These are phyloP conservation scores for Trichoderma asperelloides DNA, from an alignment of 495 filamentous ascomycete species.

Conservation along the genomic window DNA sequence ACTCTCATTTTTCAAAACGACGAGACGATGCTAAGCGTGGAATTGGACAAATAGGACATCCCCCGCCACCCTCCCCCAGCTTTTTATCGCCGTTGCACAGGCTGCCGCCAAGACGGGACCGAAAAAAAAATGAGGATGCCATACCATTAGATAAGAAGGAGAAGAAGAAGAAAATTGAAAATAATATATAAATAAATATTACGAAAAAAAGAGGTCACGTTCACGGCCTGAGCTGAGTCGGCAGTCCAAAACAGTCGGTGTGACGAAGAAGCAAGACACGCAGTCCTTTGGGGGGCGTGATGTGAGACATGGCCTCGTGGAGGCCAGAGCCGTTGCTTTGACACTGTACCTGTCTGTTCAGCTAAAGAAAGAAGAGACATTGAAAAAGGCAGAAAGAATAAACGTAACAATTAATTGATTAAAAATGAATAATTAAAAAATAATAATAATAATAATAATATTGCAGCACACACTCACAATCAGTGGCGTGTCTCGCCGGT, in stretches of 20 bases:
- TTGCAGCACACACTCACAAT: too few species aligned
- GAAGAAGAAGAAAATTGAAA: neutral
- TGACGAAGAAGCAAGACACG: neutral
- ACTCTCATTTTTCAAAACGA: neutral
- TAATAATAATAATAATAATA: too few species aligned
- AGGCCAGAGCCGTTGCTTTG: neutral
- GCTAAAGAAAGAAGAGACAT: neutral
- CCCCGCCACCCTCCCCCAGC: neutral
- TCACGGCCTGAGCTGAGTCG: neutral
- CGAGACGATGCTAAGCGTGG: neutral
- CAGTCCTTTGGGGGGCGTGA: neutral
- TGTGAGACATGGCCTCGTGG: conserved; percentile 3
- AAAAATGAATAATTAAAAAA: too few species aligned
- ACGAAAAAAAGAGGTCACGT: neutral
- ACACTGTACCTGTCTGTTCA: too few species aligned
- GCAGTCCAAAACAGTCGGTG: conserved; percentile 2
- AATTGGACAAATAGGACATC: neutral
- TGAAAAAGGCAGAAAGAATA: neutral
- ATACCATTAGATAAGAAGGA: neutral
- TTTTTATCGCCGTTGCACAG: neutral
- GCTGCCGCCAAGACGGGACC: neutral
- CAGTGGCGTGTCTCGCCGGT: neutral
- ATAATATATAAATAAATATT: neutral
- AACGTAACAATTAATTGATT: too few species aligned
- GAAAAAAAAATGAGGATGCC: neutral